Evolutionary conservation across 768 basidiomycete species (phyloP).

Genomic region (Lactarius sanguifluus): DNA sequence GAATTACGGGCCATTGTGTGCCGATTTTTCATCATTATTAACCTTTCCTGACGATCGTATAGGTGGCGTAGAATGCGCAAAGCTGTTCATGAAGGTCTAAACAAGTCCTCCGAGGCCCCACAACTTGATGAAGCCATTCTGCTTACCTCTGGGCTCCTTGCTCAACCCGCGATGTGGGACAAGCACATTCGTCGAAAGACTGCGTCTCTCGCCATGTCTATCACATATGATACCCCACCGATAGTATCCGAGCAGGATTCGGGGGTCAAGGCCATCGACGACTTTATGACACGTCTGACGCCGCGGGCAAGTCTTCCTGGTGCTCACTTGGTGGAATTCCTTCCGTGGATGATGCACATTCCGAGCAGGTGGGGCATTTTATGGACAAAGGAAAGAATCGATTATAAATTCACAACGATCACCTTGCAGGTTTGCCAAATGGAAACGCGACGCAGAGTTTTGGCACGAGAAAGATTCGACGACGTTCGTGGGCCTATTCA

Average conservation of each 20-base stretch:
- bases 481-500: slow-evolving; percentile 25
- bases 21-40: background rate
- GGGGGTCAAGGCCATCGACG: slow-evolving; percentile 22
- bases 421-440: slow-evolving; percentile 23
- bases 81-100: slow-evolving; percentile 25
- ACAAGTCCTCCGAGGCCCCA: slow-evolving; percentile 10
- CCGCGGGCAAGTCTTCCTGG: slow-evolving; percentile 26
- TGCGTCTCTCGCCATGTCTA: slow-evolving; percentile 26
- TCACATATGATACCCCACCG: slow-evolving; percentile 24
- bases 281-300: slow-evolving; percentile 23
- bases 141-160: slow-evolving; percentile 20
- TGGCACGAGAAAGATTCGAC: slow-evolving; percentile 27
- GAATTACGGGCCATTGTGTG: slow-evolving; percentile 24
- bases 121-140: slow-evolving; percentile 25
- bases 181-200: slow-evolving; percentile 22
- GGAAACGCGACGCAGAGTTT: slow-evolving; percentile 29
- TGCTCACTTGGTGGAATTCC: slow-evolving; percentile 25
- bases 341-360: slow-evolving; percentile 30
- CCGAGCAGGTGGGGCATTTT: slow-evolving; percentile 13
- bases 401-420: background rate
- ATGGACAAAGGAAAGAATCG: background rate
- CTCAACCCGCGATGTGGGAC: slow-evolving; percentile 19
- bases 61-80: slow-evolving; percentile 29
- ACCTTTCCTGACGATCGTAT: background rate
- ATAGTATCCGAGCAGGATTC: slow-evolving; percentile 21